Conservation (phyloP, 2,329 filamentous ascomycete genomes). For the Gnomoniopsis sp. region DNA sequence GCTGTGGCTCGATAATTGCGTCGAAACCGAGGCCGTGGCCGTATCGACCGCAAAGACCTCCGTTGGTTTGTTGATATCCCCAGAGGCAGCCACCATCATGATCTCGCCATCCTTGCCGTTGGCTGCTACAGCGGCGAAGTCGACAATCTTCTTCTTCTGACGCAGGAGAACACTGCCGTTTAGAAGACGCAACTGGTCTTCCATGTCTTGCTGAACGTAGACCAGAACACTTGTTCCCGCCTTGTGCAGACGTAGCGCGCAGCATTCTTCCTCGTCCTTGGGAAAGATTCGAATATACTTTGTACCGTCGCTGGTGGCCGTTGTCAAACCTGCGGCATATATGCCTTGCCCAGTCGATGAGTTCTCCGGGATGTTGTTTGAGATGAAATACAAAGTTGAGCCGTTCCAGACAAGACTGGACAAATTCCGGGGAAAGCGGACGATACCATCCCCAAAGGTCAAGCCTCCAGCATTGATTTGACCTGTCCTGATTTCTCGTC, state of each 20-base stretch:
- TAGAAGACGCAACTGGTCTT: conserved; percentile 5
- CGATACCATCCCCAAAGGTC: background rate
- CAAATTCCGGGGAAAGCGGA: conserved; percentile 5
- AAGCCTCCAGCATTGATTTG: conserved; percentile 9
- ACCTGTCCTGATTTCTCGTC: conserved; percentile 20
- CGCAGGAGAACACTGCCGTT: conserved; percentile 3
- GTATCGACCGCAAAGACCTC: conserved; percentile 27
- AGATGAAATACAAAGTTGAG: background rate
- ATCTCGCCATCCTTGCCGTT: conserved; percentile 19
- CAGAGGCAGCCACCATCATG: conserved; percentile 24
- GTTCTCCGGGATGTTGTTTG: background rate
- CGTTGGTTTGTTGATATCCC: conserved; percentile 24
- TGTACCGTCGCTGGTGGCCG: background rate
- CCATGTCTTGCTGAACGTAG: background rate
- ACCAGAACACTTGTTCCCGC: background rate
- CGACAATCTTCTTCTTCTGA: background rate
- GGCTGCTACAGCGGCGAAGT: background rate
- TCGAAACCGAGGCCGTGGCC: conserved; percentile 14
- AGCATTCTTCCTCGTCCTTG: conserved; percentile 1
- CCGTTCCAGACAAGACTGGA: conserved; percentile 7
- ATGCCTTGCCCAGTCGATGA: conserved; percentile 1
- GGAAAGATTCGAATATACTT: background rate
- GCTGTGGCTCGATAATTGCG: conserved; percentile 24
- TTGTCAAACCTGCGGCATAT: background rate
- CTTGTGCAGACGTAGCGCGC: background rate